Percentiles rank a stretch among this genome's conserved stretches.
Conservation (phyloP, 2,329 filamentous ascomycete species). For the Fusarium armeniacum region DNA sequence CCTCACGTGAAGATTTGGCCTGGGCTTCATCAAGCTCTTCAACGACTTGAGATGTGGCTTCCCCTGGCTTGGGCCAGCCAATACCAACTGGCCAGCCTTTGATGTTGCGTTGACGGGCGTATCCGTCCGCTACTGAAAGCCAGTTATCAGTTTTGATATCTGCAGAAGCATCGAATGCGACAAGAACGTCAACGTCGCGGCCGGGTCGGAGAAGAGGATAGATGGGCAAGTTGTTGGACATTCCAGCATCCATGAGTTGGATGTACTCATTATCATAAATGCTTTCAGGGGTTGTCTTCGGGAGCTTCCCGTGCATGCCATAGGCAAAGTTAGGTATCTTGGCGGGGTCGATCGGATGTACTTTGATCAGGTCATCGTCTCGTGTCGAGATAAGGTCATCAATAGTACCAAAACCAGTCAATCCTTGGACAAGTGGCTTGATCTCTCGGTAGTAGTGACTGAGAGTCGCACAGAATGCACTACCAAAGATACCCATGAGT, state of each 20-base stretch:
- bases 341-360: conserved; percentile 95
- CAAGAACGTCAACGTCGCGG: conserved; percentile 87
- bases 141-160: conserved; percentile 96
- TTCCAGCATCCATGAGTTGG: conserved; percentile 94
- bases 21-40: conserved; percentile 76
- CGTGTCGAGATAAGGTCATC: conserved; percentile 87
- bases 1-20: conserved; percentile 70
- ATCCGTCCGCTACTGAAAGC: conserved; percentile 94
- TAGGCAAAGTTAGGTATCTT: conserved; percentile 90
- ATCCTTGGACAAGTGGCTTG: conserved; percentile 80
- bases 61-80: conserved; percentile 84
- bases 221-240: conserved; percentile 98
- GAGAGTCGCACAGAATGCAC: conserved; percentile 94
- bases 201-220: conserved; percentile 93
- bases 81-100: conserved; percentile 95
- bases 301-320: conserved; percentile 82
- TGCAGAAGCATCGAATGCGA: conserved; percentile 94
- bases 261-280: conserved; percentile 79
- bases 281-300: conserved; percentile 81
- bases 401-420: conserved; percentile 81
- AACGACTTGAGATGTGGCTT: conserved; percentile 71
- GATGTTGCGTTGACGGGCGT: conserved; percentile 88
- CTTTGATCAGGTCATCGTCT: conserved; percentile 87
- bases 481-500: conserved; percentile 95
- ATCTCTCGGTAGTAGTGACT: conserved; percentile 97